Conservation (phyloP, 2,329 filamentous ascomycete genomes). For the Raffaelea deltoideospora region DNA sequence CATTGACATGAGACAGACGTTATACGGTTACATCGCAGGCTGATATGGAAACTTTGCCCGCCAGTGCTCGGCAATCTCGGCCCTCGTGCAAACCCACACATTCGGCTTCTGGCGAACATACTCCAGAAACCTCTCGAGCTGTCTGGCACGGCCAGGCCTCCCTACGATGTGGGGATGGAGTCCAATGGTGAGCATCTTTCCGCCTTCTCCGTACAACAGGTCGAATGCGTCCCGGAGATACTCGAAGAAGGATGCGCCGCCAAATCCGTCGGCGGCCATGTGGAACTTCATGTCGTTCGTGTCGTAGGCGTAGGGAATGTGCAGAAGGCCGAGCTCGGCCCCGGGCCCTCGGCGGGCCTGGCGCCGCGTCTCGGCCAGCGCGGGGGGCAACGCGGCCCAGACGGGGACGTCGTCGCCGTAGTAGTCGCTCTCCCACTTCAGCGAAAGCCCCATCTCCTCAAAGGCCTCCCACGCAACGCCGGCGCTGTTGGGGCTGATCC, state of each 20-base stretch:
- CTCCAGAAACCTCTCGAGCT: slow-evolving; percentile 35
- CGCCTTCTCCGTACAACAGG: slow-evolving; percentile 36
- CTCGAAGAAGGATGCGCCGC: slow-evolving; percentile 27
- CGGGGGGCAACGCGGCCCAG: slow-evolving; percentile 10
- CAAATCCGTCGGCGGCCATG: slow-evolving; percentile 22
- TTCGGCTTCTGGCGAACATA: slow-evolving; percentile 35
- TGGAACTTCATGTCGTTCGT: slow-evolving; percentile 12
- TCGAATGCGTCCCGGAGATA: slow-evolving; percentile 38
- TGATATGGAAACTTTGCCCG: slow-evolving; percentile 24
- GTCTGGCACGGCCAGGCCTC: slow-evolving; percentile 33
- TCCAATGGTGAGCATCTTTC: slow-evolving; percentile 43
- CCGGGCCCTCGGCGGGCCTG: too few species aligned
- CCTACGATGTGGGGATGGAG: slow-evolving; percentile 38
- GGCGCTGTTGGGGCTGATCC: slow-evolving; percentile 5
- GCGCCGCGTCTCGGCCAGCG: slow-evolving; percentile 1
- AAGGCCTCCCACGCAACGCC: slow-evolving; percentile 7
- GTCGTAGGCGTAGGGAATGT: slow-evolving; percentile 10
- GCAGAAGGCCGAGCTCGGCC: too few species aligned
- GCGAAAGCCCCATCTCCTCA: slow-evolving; percentile 4
- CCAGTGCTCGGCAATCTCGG: slow-evolving; percentile 35
- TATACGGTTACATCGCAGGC: neutral
- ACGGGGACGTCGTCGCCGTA: slow-evolving; percentile 11
- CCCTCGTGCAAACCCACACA: slow-evolving; percentile 38
- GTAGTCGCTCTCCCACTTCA: slow-evolving; percentile 8
- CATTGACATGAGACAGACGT: too few species aligned